phyloP scores from a whole-genome alignment of 345 rosid species.

The Syzygium jambos region DNA sequence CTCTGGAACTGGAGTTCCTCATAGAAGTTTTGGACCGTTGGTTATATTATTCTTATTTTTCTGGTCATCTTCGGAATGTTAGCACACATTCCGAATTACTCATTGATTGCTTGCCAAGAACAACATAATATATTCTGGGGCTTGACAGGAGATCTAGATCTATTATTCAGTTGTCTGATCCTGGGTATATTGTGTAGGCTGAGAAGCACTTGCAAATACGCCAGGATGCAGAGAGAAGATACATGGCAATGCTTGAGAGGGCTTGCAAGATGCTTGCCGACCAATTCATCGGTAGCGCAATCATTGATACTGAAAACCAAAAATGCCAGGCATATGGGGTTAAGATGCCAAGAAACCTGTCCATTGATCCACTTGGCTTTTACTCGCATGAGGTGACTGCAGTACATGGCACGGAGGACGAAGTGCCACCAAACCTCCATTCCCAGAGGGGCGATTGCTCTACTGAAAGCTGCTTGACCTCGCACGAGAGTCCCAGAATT shows the following conservation, averaged over 20 bases:
- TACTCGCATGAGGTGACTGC: conserved; percentile 2
- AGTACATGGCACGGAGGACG: conserved; percentile 22
- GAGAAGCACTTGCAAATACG: conserved; percentile 64
- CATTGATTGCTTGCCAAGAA: not conserved
- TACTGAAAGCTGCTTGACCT: conserved; percentile 64
- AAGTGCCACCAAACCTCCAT: conserved; percentile 21
- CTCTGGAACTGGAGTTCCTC: not conserved
- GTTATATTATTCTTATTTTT: not conserved
- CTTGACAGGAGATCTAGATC: not conserved
- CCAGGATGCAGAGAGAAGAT: conserved; percentile 53
- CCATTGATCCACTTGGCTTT: conserved; percentile 33
- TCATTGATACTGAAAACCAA: conserved; percentile 13
- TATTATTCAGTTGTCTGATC: not conserved
- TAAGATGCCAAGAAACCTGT: conserved; percentile 19
- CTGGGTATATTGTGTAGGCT: conserved; percentile 16
- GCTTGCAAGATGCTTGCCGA: conserved; percentile 62
- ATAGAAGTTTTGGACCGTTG: not conserved
- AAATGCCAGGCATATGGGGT: conserved; percentile 16
- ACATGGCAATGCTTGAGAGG: conserved; percentile 56
- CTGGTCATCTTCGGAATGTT: not conserved
- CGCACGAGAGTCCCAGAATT: conserved; percentile 47
- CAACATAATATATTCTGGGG: not conserved
- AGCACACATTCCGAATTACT: not conserved
- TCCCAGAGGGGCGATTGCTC: conserved; percentile 54
- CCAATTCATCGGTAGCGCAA: conserved; percentile 39